Percentiles rank a stretch among this genome's conserved stretches.
Evolutionary conservation across 202 grass and related monocot species (phyloP).

Genomic region (Carex arenaria): DNA sequence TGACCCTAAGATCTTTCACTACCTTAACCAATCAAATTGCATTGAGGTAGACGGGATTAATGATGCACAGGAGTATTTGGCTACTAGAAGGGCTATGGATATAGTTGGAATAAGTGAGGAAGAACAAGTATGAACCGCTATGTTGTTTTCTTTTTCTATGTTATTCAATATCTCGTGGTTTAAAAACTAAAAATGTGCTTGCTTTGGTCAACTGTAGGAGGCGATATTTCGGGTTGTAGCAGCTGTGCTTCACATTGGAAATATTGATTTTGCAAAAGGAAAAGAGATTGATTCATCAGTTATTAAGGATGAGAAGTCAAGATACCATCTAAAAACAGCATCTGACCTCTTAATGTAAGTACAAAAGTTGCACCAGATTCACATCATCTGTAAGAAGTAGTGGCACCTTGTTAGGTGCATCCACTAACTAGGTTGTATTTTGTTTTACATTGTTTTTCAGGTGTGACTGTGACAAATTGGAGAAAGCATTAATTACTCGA

Average conservation of each 20-base stretch:
- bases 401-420: background rate
- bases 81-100: slow-evolving; percentile 99
- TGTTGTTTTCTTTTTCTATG: background rate
- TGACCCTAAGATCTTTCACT: slow-evolving; percentile 73
- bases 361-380: slow-evolving; percentile 19
- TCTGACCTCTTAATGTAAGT: slow-evolving; percentile 89
- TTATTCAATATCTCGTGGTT: slow-evolving; percentile 24
- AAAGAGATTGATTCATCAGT: slow-evolving; percentile 93
- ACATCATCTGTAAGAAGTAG: slow-evolving; percentile 4
- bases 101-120: slow-evolving; percentile 97
- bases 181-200: slow-evolving; percentile 16
- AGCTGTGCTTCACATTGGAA: slow-evolving; percentile 98
- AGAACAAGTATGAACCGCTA: slow-evolving; percentile 58
- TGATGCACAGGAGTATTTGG: slow-evolving; percentile 96
- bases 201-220: slow-evolving; percentile 55
- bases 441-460: slow-evolving; percentile 52
- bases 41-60: slow-evolving; percentile 91
- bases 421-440: background rate
- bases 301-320: slow-evolving; percentile 87
- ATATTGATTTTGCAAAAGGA: slow-evolving; percentile 96
- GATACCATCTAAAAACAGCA: slow-evolving; percentile 77
- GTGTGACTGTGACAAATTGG: slow-evolving; percentile 75
- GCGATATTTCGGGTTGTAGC: slow-evolving; percentile 96
- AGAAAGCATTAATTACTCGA: slow-evolving; percentile 91
- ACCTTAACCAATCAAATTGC: slow-evolving; percentile 94